Evolutionary conservation across 192 early-diverging fungal species (phyloP), one percentile per base, ranked within the genome.

Genomic region (Polychytrium aggregatum): DNA sequence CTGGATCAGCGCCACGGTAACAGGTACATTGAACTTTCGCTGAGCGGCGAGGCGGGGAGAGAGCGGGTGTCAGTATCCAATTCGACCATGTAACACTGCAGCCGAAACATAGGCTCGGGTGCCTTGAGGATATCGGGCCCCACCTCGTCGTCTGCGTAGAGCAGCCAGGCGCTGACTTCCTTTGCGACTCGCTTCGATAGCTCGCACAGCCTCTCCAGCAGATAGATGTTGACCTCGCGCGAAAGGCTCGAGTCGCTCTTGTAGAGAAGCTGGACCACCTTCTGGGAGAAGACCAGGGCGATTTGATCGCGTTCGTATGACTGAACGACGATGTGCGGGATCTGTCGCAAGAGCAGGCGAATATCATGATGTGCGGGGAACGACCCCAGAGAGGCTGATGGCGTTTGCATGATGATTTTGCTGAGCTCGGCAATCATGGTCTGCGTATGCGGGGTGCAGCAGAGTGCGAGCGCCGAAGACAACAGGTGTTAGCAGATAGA

Each of bases 131-230:
- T n/a, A n/a, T n/a, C n/a, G n/a, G 16, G 3, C 28, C 52, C 7
- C 28, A 64, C 62, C 47, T 94, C 94, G 55, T 98, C 96, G 46
- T 92, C 88, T 2, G 85, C 80, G 66, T 88, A 92, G 21, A 91
- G 72, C 17, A 98, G 62, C 96, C 96, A 98, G 28, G 78, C 76
- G 10, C 77, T 84, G 24, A 97, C 85, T 58, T 97, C 90, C 45
- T 83, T 82, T 14, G 71, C 76, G 7, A 88, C 82, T 28, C 78
- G 78, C 40, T 71, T 72, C 0, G 96, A 92, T 39, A 81, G 59
- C 38, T 91, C 88, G 52, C 90, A 93, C 27, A 98, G 66, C 9
- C 81, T 72, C 48, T 84, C 85, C 48, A 98, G 67, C 2, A 97
- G 56, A 18, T 80, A 60, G 4, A 88, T 82, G 58, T 89, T 97